A percentile compares a stretch with the other conserved stretches of the same genome.
phyloP scores from a whole-genome alignment of 768 basidiomycete genomes.

The Panellus pusillus region DNA sequence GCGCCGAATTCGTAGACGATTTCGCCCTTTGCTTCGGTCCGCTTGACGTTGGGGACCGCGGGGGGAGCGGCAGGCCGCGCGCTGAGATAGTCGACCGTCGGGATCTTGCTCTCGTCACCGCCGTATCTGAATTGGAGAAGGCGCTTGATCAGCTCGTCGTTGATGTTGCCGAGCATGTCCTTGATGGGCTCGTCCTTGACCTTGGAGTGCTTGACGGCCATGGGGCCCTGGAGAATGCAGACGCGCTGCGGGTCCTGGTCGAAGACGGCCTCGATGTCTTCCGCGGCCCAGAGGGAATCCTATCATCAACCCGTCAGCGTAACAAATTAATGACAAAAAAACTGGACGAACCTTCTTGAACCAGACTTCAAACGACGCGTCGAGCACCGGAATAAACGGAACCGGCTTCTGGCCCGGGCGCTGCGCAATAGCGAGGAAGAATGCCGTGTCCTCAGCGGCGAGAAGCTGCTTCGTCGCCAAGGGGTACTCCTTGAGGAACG shows the following conservation, averaged over 20 bases:
- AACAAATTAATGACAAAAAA: background rate
- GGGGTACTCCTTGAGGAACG: constrained; percentile 86
- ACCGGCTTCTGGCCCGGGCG: constrained; percentile 97
- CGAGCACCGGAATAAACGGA: constrained; percentile 96
- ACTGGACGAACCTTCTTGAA: constrained; percentile 86
- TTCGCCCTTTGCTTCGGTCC: constrained; percentile 41
- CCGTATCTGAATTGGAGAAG: constrained; percentile 77
- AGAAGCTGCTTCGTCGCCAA: constrained; percentile 83
- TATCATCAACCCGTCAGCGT: constrained; percentile 27
- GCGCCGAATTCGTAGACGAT: constrained; percentile 53
- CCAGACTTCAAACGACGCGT: constrained; percentile 95
- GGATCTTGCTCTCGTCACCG: constrained; percentile 74
- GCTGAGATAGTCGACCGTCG: constrained; percentile 81
- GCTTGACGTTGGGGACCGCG: constrained; percentile 41
- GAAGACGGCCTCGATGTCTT: constrained; percentile 98
- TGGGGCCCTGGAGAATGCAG: constrained; percentile 95
- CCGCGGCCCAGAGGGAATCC: constrained; percentile 97
- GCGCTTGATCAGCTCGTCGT: constrained; percentile 70
- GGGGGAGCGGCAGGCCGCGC: constrained; percentile 37
- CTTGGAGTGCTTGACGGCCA: constrained; percentile 85
- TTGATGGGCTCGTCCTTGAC: constrained; percentile 93
- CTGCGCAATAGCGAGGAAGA: constrained; percentile 94
- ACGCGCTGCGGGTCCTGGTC: constrained; percentile 99
- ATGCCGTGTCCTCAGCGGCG: constrained; percentile 90
- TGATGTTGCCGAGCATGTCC: constrained; percentile 88